Conservation (phyloP, 2,329 filamentous ascomycete species). For the Plenodomus lindquistii region DNA sequence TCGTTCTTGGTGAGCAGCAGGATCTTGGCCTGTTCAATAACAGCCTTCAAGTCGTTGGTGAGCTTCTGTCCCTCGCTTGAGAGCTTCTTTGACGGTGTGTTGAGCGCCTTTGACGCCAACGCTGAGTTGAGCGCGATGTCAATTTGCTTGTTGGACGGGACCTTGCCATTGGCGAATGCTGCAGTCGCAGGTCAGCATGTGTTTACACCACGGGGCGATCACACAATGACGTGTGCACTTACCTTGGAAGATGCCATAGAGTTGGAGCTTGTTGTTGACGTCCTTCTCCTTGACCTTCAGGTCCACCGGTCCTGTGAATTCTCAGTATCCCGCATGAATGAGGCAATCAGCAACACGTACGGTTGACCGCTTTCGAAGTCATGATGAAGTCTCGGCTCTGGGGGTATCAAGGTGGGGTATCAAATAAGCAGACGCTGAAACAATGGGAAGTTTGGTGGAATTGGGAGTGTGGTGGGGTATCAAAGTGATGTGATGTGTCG, state of each 20-base stretch:
- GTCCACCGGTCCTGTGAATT: constrained; percentile 63
- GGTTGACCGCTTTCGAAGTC: constrained; percentile 33
- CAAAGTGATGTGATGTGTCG: constrained; percentile 6
- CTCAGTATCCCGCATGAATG: constrained; percentile 57
- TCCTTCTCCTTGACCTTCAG: constrained; percentile 77
- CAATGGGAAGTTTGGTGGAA: constrained; percentile 16
- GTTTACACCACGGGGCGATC: constrained; percentile 2
- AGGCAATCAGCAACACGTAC: constrained; percentile 16
- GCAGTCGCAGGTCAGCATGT: constrained; percentile 16
- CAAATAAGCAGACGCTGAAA: constrained; percentile 32
- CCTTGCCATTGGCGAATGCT: constrained; percentile 86
- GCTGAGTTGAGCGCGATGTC: constrained; percentile 92
- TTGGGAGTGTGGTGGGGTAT: constrained; percentile 10
- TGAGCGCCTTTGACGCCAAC: constrained; percentile 70
- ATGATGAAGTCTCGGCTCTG: constrained; percentile 23
- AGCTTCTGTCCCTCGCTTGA: constrained; percentile 82
- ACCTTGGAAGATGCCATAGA: constrained; percentile 85
- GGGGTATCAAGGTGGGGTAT: constrained; percentile 37
- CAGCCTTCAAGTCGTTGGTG: constrained; percentile 74
- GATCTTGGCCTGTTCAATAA: constrained; percentile 82
- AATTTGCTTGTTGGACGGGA: constrained; percentile 94
- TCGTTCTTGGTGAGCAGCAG: constrained; percentile 92
- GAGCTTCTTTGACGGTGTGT: constrained; percentile 73
- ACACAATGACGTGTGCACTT: constrained; percentile 24
- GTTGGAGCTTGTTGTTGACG: constrained; percentile 89